Conservation (phyloP, 352 stramenopile species). For the Phytophthora constricta region DNA sequence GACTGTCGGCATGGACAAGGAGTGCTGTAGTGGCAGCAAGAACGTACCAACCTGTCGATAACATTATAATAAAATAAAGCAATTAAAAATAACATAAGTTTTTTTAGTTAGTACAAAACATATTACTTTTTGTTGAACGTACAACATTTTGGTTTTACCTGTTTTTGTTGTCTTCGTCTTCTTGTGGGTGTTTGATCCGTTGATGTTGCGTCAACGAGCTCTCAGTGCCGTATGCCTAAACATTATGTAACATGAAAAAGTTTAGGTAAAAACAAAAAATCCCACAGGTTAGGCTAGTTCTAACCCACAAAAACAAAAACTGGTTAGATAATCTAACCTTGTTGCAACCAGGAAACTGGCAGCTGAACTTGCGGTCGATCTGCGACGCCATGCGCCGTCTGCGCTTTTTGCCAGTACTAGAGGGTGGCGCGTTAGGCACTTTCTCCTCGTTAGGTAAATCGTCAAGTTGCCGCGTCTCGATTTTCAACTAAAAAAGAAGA, state of each 20-base stretch:
- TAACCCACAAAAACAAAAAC: conserved; percentile 8
- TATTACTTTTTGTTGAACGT: conserved; percentile 10
- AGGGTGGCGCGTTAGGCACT: conserved; percentile 24
- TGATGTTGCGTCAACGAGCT: conserved; percentile 83
- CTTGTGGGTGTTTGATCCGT: conserved; percentile 69
- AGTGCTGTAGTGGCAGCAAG: conserved; percentile 57
- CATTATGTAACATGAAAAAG: conserved; percentile 5
- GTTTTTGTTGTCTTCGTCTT: conserved; percentile 31
- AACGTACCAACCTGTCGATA: conserved; percentile 53
- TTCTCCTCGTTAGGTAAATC: conserved; percentile 29
- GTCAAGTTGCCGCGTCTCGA: conserved; percentile 45
- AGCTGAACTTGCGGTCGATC: conserved; percentile 85
- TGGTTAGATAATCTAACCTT: conserved; percentile 50
- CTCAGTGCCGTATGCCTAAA: conserved; percentile 80
- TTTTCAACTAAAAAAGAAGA: conserved; percentile 48
- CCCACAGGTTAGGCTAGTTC: neutral
- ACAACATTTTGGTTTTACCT: conserved; percentile 32
- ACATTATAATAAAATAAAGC: no score
- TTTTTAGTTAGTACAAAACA: neutral
- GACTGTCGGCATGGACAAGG: conserved; percentile 3
- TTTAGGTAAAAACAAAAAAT: no score
- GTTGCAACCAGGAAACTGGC: conserved; percentile 57
- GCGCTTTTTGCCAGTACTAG: conserved; percentile 72
- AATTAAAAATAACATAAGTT: no score
- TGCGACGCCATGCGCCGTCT: conserved; percentile 73